Base-by-base conservation (phyloP, 192 early-diverging fungal genomes). In the Coemansia guatemalensis region DNA sequence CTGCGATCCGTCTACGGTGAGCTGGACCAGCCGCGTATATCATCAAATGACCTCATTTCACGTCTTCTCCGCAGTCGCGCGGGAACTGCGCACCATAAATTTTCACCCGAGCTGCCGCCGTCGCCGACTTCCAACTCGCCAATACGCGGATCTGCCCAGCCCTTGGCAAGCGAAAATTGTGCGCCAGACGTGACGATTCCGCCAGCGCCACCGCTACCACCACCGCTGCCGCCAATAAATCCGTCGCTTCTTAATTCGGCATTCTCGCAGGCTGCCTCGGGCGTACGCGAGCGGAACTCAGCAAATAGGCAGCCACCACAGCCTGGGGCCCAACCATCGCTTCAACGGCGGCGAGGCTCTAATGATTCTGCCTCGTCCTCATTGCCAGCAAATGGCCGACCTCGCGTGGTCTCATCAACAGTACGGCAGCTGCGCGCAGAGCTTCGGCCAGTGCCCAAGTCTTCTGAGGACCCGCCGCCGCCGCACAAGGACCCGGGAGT, bases 1-100 rank as follows among this genome's bases (percentile, higher is more conserved):
- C 61, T 80, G 64, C 64, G 66, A 30, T 80, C 77, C 20, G 77
- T 80, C 9, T 78, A 78, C 24, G 75, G 75, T 22, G 75, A 73
- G 27, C 23, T 73, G 49, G 75, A 73, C 6, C 64, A 58, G 54
- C 69, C 69, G 18, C 27, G 65, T n/a, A 48, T 58, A 8, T 33
- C 58, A 12, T 66, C 75, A 0, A 70, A 78, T 24, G 70, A 78
- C 44, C 53, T 69, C 20, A 64, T 78, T 29, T 35, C 63, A n/a
- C 62, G 60, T 39, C 35, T 78, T 44, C 58, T 78, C 48, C 64
- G 60, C 30, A 69, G 67, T 26, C 62, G 63, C 30, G 48, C 60
- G 20, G 71, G 71, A 14, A 55, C 59, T 7, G 52, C 59, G 25
- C 35, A 26, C 18, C 30, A 52, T 17, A 20, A 39, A 60, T 35